Percentiles rank a stretch among this genome's conserved stretches.
Conservation (phyloP, 257 asterid genomes). For the Solanum etuberosum region DNA sequence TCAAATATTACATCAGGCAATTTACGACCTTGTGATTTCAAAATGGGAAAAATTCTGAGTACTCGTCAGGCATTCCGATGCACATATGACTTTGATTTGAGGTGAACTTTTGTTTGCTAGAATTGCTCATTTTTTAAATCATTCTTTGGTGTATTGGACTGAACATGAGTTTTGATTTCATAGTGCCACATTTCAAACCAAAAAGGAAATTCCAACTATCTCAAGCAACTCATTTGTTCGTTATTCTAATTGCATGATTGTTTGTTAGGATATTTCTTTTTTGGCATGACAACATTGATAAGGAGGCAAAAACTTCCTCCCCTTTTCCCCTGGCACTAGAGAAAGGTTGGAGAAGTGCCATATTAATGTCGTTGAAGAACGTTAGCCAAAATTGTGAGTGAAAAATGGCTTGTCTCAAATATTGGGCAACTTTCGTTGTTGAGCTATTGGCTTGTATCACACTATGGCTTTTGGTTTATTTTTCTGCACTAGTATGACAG, state of each 20-base stretch:
- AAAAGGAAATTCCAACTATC: not conserved
- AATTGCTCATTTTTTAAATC: slow-evolving; percentile 3
- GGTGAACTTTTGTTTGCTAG: slow-evolving; percentile 30
- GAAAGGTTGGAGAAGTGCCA: not conserved
- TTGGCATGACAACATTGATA: not conserved
- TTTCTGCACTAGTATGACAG: not conserved
- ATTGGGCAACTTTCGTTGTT: not conserved
- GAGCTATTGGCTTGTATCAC: not conserved
- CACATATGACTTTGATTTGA: slow-evolving; percentile 59
- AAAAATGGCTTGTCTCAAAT: not conserved
- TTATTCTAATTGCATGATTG: not conserved
- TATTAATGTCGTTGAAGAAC: not conserved
- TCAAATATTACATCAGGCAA: slow-evolving; percentile 58
- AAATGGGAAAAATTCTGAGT: slow-evolving; percentile 70
- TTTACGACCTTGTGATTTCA: slow-evolving; percentile 88
- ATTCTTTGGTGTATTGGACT: not conserved
- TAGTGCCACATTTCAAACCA: not conserved
- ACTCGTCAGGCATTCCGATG: slow-evolving; percentile 82
- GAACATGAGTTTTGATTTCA: not conserved
- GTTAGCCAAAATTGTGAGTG: not conserved
- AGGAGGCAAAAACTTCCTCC: not conserved
- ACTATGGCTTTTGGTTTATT: not conserved
- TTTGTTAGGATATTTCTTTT: not conserved
- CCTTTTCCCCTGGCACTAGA: not conserved
- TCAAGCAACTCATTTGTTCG: not conserved